Evolutionary conservation across 495 filamentous ascomycete genomes (phyloP).

Genomic region (Xylaria nigripes): DNA sequence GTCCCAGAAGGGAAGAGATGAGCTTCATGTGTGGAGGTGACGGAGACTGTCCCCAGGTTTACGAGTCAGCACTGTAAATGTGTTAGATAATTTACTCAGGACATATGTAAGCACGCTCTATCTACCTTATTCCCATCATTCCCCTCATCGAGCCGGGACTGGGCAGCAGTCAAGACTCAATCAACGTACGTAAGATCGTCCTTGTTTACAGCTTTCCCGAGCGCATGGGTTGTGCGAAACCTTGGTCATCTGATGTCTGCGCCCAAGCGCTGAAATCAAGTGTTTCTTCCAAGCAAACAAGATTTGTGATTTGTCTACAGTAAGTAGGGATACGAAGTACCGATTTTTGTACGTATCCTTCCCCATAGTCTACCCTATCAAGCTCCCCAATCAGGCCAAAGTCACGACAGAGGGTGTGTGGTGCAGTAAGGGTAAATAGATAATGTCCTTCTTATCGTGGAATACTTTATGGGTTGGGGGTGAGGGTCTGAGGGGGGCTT

Average conservation of each 20-base stretch:
- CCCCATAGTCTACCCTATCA: no score
- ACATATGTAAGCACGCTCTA: no score
- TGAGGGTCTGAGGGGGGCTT: not conserved
- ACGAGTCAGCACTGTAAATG: no score
- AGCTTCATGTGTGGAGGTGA: not conserved
- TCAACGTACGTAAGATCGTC: no score
- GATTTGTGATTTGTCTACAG: not conserved
- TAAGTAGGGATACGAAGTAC: not conserved
- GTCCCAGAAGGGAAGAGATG: constrained; percentile 3
- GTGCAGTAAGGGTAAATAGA: not conserved
- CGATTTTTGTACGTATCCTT: not conserved
- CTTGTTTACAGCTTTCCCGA: no score
- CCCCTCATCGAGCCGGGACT: no score
- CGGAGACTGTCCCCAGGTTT: no score
- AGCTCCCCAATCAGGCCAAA: constrained; percentile 7
- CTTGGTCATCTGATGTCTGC: constrained; percentile 5
- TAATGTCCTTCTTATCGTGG: no score
- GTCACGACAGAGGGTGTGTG: not conserved
- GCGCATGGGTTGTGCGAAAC: not conserved
- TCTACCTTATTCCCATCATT: no score
- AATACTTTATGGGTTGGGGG: no score
- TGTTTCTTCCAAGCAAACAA: constrained; percentile 4
- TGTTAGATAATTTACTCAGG: no score
- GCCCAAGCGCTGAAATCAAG: constrained; percentile 4
- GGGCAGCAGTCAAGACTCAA: no score